phyloP scores from a whole-genome alignment of 1,139 yeast species.

The Debaryomycetaceae sp. region DNA sequence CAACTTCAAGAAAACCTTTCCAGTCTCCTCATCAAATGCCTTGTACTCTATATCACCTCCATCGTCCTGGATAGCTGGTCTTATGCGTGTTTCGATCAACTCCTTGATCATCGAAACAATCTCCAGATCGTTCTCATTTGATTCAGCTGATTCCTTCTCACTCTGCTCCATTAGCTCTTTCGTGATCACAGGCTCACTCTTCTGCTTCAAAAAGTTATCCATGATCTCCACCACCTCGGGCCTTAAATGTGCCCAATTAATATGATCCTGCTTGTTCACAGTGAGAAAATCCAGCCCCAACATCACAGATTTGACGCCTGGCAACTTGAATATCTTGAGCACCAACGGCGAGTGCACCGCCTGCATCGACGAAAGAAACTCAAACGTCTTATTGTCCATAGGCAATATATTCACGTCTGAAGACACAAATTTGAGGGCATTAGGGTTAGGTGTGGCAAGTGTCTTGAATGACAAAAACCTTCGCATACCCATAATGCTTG shows the following conservation, averaged over 20 bases:
- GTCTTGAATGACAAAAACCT: conserved; percentile 40
- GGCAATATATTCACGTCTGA: conserved; percentile 57
- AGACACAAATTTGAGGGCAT: conserved; percentile 78
- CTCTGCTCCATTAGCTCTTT: conserved; percentile 40
- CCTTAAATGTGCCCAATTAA: conserved; percentile 45
- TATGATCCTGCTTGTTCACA: conserved; percentile 45
- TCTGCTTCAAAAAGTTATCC: conserved; percentile 33
- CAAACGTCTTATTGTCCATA: conserved; percentile 54
- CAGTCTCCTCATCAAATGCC: conserved; percentile 65
- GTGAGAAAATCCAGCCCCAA: conserved; percentile 63
- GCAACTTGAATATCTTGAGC: conserved; percentile 68
- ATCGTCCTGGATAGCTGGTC: conserved; percentile 72
- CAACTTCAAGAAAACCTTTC: conserved; percentile 68
- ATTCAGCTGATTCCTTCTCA: conserved; percentile 27
- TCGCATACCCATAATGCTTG: neutral
- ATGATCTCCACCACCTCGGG: conserved; percentile 44
- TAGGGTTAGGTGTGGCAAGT: conserved; percentile 79
- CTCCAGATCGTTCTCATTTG: conserved; percentile 46
- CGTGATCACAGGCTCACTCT: conserved; percentile 50
- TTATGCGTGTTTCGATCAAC: conserved; percentile 56
- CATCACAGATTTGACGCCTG: conserved; percentile 86
- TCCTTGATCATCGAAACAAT: conserved; percentile 58
- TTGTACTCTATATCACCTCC: conserved; percentile 79
- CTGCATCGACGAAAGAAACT: conserved; percentile 68
- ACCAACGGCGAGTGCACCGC: conserved; percentile 83